Evolutionary conservation across 441 rosid species (phyloP).

Genomic region (Erysimum cheiri): DNA sequence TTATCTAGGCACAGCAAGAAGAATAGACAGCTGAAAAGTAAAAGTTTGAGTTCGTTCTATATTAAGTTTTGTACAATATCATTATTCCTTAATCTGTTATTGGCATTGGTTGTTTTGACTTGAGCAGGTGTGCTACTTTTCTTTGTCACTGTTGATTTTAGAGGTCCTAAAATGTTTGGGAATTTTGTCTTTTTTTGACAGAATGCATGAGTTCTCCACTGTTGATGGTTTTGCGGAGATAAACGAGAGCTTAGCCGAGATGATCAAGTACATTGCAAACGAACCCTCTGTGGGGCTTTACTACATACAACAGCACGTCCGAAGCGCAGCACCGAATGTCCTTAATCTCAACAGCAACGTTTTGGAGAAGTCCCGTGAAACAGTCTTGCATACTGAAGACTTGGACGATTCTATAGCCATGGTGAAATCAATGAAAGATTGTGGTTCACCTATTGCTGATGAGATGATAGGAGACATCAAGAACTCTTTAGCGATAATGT

Average conservation of each 20-base stretch:
- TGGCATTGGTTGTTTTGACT: constrained; percentile 8
- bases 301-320: constrained; percentile 86
- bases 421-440: constrained; percentile 86
- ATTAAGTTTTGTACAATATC: neutral
- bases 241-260: constrained; percentile 81
- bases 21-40: neutral
- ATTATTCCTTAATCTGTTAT: neutral
- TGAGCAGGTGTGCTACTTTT: constrained; percentile 35
- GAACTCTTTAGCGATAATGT: constrained; percentile 64
- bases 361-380: constrained; percentile 64
- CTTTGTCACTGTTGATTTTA: constrained; percentile 30
- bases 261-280: constrained; percentile 90
- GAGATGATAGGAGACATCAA: constrained; percentile 85
- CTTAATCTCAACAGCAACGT: constrained; percentile 62
- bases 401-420: constrained; percentile 75
- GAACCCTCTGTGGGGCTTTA: constrained; percentile 96
- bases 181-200: constrained; percentile 42
- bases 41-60: neutral
- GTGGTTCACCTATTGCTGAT: constrained; percentile 71
- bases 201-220: constrained; percentile 95
- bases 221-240: constrained; percentile 93
- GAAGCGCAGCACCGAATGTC: constrained; percentile 77
- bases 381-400: constrained; percentile 75
- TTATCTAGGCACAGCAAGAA: neutral
- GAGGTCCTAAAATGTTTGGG: constrained; percentile 56